phyloP scores from a whole-genome alignment of 163 green algal species.

The Prototheca stagnorum region DNA sequence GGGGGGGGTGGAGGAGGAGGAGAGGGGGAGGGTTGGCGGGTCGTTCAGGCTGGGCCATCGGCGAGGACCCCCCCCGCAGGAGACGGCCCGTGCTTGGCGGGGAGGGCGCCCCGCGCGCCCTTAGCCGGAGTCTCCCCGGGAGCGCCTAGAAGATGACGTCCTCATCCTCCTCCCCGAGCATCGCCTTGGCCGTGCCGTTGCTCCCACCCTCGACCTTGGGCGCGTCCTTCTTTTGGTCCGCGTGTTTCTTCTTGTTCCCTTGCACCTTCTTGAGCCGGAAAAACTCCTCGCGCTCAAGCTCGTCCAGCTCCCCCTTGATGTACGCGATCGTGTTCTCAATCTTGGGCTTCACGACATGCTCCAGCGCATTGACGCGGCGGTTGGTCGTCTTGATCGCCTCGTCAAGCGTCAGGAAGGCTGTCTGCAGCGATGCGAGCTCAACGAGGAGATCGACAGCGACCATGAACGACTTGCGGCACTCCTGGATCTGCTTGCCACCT shows the following conservation, averaged over 20 bases:
- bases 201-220: too few species aligned
- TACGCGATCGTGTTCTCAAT: slow-evolving; percentile 98
- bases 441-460: slow-evolving; percentile 77
- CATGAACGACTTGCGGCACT: slow-evolving; percentile 61
- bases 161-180: neutral
- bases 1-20: too few species aligned
- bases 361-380: slow-evolving; percentile 91
- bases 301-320: slow-evolving; percentile 95
- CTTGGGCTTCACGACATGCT: slow-evolving; percentile 94
- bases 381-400: slow-evolving; percentile 94
- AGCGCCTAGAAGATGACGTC: neutral
- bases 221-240: slow-evolving; percentile 10
- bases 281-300: slow-evolving; percentile 99
- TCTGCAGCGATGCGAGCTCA: slow-evolving; percentile 93
- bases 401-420: slow-evolving; percentile 94
- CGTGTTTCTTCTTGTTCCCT: slow-evolving; percentile 77
- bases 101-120: too few species aligned
- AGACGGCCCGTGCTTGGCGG: too few species aligned
- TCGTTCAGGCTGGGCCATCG: too few species aligned
- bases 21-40: too few species aligned
- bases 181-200: neutral
- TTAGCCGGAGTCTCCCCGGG: too few species aligned
- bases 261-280: slow-evolving; percentile 95
- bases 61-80: too few species aligned
- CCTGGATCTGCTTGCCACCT: slow-evolving; percentile 86